A percentile compares a stretch with the other conserved stretches of the same genome.
These are phyloP conservation scores for Globisporangium uncinulatum DNA, from an alignment of 352 stramenopile species.

Conservation along the genomic window DNA sequence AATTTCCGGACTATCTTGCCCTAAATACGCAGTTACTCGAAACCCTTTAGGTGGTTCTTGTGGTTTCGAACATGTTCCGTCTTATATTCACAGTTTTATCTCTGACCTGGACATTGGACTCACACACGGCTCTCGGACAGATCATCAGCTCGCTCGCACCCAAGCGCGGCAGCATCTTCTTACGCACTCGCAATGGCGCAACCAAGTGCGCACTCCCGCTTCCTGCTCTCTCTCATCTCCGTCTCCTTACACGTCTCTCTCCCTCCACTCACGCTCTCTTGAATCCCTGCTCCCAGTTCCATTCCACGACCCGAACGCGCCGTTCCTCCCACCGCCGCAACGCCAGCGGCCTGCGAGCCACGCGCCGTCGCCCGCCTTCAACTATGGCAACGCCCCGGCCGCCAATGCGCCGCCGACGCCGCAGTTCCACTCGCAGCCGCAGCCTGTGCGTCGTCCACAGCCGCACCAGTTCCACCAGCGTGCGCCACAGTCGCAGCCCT, in stretches of 20 bases:
- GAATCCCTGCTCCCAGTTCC: conserved; percentile 25
- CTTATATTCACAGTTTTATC: too few species aligned
- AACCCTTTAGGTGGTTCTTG: too few species aligned
- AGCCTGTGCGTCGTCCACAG: conserved; percentile 34
- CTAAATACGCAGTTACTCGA: too few species aligned
- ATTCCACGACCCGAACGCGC: conserved; percentile 50
- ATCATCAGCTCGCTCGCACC: too few species aligned
- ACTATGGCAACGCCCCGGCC: conserved; percentile 1
- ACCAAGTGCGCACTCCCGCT: conserved; percentile 13
- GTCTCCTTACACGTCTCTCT: background rate
- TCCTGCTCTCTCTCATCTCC: background rate
- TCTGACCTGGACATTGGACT: too few species aligned
- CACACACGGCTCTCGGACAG: too few species aligned
- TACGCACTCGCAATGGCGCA: conserved; percentile 18
- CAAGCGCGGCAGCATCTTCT: too few species aligned
- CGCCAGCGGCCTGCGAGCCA: conserved; percentile 27
- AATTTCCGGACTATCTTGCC: too few species aligned
- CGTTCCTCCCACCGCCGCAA: conserved; percentile 23
- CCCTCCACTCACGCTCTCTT: background rate
- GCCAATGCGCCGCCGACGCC: conserved; percentile 11
- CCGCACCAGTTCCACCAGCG: conserved; percentile 56
- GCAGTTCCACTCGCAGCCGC: conserved; percentile 28
- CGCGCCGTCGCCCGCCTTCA: conserved; percentile 17
- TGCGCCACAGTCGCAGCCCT: conserved; percentile 13
- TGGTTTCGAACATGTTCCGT: too few species aligned